Base-by-base conservation (phyloP, 2,329 filamentous ascomycete species). In the Penicillium sp. region DNA sequence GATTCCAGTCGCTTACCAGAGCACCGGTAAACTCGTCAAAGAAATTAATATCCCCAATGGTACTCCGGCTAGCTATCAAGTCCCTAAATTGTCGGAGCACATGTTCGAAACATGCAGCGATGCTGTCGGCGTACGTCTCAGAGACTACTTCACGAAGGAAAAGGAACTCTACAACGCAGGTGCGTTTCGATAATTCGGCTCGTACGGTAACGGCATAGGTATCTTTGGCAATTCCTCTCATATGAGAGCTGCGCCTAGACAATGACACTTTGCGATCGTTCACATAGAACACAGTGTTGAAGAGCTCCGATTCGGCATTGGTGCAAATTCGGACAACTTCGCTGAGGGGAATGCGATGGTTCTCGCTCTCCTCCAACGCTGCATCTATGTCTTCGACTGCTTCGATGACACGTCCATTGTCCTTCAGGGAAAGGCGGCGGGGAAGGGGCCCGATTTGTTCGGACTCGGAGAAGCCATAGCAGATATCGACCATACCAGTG, bases 91-190 rank as follows among this genome's bases (percentile, higher is more conserved):
- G 51, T 11, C 21, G 31, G 9, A 54, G n/a, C 5, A 54, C 31
- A 44, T 54, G 35, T 26, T 54, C 51, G 21, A 54, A 54, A 19
- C 51, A 54, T 7, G 41, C 35, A 13, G 51, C 31, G 19, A 54
- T 41, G 2, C n/a, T 11, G 9, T 54, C 51, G 5, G 51, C 51
- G 35, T 54, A 54, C 7, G 51, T 26, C 13, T 54, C 51, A 4
- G 51, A 17, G 21, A 54, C 31, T 7, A 35, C n/a, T 5, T 54
- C 35, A 23, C 26, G 31, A 26, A 54, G 51, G 35, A 41, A 54
- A 19, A 54, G 2, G 19, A 54, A 44, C 21, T 54, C 51, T 15
- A 54, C 35, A 11, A 54, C 31, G 11, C 51, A 54, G 13, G 51
- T 41, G 35, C n/a, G 38, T 35, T 54, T 45, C 2, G 51, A 54